Base-by-base conservation (phyloP, 2,329 filamentous ascomycete genomes). In the Akanthomyces dipterigenus region DNA sequence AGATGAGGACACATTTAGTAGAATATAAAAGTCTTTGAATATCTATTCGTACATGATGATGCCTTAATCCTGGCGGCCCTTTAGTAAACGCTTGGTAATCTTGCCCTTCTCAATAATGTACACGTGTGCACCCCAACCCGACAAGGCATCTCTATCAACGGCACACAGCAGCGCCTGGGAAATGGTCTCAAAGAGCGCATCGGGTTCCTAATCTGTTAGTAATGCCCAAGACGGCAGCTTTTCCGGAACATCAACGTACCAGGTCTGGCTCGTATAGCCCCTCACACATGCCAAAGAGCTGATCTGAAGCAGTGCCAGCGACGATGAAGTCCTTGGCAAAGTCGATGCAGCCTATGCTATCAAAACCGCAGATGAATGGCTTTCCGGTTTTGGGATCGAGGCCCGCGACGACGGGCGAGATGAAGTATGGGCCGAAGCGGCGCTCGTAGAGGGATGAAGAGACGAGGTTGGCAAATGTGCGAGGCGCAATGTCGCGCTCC, bases 41-140 rank as follows among this genome's bases (percentile, higher is more conserved):
- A 60, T 64, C 60, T 62, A 60, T 63, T 59, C 60, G 55, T 50
- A 58, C 56, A 51, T 49, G 51, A 24, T 68, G 53, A 51, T 54
- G 51, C 31, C 67, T 65, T 91, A 93, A 76, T 98, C 93, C 81
- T 98, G 93, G 81, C 93, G 87, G 73, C 93, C 93, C 87, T 98
- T 98, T 76, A 99, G 82, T 87, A 99, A 86, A 76, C 95, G 85
- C 88, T 98, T 97, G 72, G 95, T 98, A 65, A 99, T 91, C 89
- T 98, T 98, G 81, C 96, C 93, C 85, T 99, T 99, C 83, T 98
- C 95, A 76, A 99, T 96, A 73, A 99, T 96, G 80, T 98, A 99
- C 69, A 99, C 95, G 73, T 99, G 92, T 43, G 95, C 95, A 74
- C 95, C 95, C 95, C 95, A 98, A 66, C 95, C 95, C 42, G 93